phyloP scores from a whole-genome alignment of 148 eudicot genomes.

The Cornus suecica region DNA sequence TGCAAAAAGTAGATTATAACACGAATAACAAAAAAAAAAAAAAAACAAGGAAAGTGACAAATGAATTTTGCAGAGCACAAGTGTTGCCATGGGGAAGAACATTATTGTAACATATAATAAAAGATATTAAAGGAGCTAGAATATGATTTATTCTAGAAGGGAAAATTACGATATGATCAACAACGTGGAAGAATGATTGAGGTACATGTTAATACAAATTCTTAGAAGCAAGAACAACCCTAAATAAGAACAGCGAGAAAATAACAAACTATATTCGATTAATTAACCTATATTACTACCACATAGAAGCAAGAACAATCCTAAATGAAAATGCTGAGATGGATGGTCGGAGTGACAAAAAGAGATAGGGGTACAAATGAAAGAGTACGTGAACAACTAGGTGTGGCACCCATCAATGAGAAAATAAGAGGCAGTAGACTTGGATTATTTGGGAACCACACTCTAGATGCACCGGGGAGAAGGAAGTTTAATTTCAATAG shows the following conservation, averaged over 20 bases:
- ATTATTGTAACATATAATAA: neutral
- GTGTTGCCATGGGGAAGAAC: neutral
- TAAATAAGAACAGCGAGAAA: too few species aligned
- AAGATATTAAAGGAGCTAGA: neutral
- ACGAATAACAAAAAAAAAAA: neutral
- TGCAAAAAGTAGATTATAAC: constrained; percentile 2
- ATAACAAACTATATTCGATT: neutral
- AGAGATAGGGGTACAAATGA: too few species aligned
- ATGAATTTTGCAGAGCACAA: neutral
- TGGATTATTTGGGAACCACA: too few species aligned
- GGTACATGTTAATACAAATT: neutral
- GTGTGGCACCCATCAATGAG: too few species aligned
- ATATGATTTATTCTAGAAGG: neutral
- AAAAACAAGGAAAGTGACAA: constrained; percentile 9
- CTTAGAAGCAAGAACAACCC: too few species aligned
- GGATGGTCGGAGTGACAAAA: too few species aligned
- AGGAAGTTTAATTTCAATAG: too few species aligned
- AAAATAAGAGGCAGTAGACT: too few species aligned
- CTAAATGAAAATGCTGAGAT: too few species aligned
- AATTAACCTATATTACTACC: neutral
- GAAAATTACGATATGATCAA: neutral
- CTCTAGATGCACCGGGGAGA: too few species aligned
- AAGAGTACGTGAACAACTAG: too few species aligned
- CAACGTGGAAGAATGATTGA: neutral
- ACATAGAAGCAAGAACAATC: too few species aligned